Evolutionary conservation across 139 green algal genomes (phyloP).

Genomic region (Chlamydomonas schloesseri): DNA sequence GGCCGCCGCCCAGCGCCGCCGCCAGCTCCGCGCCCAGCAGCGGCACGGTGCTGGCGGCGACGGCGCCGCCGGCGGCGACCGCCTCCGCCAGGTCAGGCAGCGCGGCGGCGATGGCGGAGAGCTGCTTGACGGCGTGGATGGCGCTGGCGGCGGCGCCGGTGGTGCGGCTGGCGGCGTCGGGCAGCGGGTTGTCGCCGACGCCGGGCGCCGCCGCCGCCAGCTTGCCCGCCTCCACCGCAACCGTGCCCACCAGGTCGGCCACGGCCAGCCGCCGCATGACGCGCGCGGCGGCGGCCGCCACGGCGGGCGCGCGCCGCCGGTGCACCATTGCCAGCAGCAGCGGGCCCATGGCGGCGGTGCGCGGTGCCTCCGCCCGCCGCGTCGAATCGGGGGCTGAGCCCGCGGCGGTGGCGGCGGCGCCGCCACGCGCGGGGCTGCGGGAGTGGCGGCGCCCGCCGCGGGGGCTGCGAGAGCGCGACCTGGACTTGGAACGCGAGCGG

Average conservation of each 20-base stretch:
- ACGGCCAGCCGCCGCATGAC: constrained; percentile 35
- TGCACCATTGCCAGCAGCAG: constrained; percentile 22
- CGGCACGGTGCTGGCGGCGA: background rate
- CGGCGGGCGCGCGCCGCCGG: background rate
- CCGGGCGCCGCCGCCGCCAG: background rate
- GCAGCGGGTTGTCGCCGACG: background rate
- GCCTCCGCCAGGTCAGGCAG: constrained; percentile 34
- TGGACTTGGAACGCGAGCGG: background rate
- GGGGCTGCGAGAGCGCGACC: background rate
- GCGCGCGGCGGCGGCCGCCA: background rate
- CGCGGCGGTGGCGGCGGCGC: background rate
- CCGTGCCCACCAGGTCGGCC: constrained; percentile 1
- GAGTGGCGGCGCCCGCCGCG: background rate
- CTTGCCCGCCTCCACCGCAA: background rate
- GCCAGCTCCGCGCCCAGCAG: background rate
- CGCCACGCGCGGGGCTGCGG: background rate
- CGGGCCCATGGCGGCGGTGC: background rate
- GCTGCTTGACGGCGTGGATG: constrained; percentile 2
- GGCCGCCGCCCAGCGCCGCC: background rate
- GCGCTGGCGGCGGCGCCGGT: background rate
- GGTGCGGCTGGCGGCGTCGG: background rate
- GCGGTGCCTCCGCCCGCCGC: background rate
- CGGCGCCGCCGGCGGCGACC: background rate
- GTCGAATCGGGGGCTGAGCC: background rate
- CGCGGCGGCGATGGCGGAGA: background rate